Evolutionary conservation across 2,329 filamentous ascomycete genomes (phyloP), one percentile per base, ranked within the genome.

Genomic region (Fusarium sublunatum): DNA sequence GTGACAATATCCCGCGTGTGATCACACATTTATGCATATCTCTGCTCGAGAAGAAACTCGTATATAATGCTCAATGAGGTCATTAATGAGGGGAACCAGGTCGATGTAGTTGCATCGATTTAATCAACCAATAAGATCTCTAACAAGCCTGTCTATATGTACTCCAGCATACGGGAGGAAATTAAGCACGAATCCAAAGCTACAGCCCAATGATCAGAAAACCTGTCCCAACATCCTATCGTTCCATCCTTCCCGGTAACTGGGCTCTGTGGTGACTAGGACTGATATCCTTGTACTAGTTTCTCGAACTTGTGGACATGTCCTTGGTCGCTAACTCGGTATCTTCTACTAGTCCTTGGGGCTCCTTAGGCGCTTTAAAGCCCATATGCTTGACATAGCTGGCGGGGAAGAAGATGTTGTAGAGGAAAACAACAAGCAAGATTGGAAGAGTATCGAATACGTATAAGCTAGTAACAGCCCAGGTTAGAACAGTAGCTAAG

Each of bases 391-490:
- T 64, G 4, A 68, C 52, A 12, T 58, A 68, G 15, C 39, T 47
- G 4, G 44, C 65, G 0, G 66, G 65, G 34, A 69, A 69, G 39
- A 60, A 69, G 7, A 63, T 13, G 15, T 64, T 62, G n/a, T 65
- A 69, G 3, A 69, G 46, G 2, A 67, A 48, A 1, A 60, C 62
- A 1, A 67, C 65, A 2, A 64, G 49, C 7, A 69, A 31, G 15
- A 68, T 65, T 0, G 65, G 65, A 0, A 69, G 34, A 3, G 56
- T 59, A 10, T 68, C 66, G 10, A 68, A 68, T 0, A 59, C 59
- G 12, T 68, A 69, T 0, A 60, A 19, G 2, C 65, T 69, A 6
- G 5, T 4, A 3, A 5, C 1, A 12, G 5, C 4, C 7, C 5
- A 3, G 0, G 13, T 60, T 15, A 60, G 42, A 7, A 5, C 1